Percentiles rank a stretch among this genome's conserved stretches.
phyloP scores from a whole-genome alignment of 495 filamentous ascomycete species.

The Tuber umbilicatum region DNA sequence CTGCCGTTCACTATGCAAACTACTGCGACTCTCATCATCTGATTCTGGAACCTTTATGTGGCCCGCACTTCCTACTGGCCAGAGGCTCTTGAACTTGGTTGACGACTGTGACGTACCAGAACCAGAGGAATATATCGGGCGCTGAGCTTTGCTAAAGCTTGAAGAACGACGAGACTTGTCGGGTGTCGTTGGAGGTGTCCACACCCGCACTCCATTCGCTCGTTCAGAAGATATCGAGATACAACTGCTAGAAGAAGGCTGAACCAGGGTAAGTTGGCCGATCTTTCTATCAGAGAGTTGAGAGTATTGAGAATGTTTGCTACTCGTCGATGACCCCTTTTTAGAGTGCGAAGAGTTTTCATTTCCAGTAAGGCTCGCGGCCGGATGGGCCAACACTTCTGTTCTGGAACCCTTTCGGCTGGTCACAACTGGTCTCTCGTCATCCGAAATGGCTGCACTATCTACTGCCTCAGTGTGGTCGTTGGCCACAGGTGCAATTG shows the following conservation, averaged over 20 bases:
- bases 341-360: slow-evolving; percentile 36
- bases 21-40: slow-evolving; percentile 45
- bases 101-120: slow-evolving; percentile 53
- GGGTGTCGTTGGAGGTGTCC: slow-evolving; percentile 37
- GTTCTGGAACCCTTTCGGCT: slow-evolving; percentile 19
- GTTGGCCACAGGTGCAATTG: slow-evolving; percentile 19
- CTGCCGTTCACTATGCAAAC: slow-evolving; percentile 49
- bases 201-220: slow-evolving; percentile 26
- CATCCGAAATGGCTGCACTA: slow-evolving; percentile 23
- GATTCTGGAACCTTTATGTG: slow-evolving; percentile 33
- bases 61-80: slow-evolving; percentile 45
- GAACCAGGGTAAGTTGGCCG: slow-evolving; percentile 37
- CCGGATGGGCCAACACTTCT: slow-evolving; percentile 16
- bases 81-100: slow-evolving; percentile 51
- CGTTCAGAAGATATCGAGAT: slow-evolving; percentile 33
- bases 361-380: slow-evolving; percentile 17
- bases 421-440: slow-evolving; percentile 15
- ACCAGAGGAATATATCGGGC: slow-evolving; percentile 51
- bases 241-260: slow-evolving; percentile 29
- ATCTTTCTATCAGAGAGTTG: slow-evolving; percentile 39
- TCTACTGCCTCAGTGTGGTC: slow-evolving; percentile 13
- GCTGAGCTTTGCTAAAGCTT: slow-evolving; percentile 45
- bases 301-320: slow-evolving; percentile 37
- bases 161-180: slow-evolving; percentile 40
- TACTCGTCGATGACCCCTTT: slow-evolving; percentile 31